A percentile compares a stretch with the other conserved stretches of the same genome.
These are phyloP conservation scores for Jamesozyma hellenica DNA, from an alignment of 805 yeast genomes.

Conservation along the genomic window DNA sequence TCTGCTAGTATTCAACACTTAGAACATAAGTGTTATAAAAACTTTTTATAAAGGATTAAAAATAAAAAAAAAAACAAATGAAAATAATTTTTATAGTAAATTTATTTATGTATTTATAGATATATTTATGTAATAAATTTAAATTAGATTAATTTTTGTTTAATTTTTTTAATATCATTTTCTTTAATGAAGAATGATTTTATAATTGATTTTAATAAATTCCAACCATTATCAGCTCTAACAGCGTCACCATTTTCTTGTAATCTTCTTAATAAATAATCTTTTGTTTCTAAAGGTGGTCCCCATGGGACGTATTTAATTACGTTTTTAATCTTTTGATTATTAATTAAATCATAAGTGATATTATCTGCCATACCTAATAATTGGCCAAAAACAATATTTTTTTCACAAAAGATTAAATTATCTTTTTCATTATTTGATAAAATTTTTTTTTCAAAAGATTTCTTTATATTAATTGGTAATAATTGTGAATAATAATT, in stretches of 20 bases:
- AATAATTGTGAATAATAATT: constrained; percentile 66
- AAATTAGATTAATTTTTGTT: too few species aligned
- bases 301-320: constrained; percentile 98
- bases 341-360: constrained; percentile 60
- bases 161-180: neutral
- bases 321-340: constrained; percentile 59
- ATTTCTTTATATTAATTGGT: constrained; percentile 61
- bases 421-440: constrained; percentile 14
- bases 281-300: constrained; percentile 88
- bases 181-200: constrained; percentile 29
- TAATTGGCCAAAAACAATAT: constrained; percentile 80
- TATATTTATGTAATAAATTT: too few species aligned
- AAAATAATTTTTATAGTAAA: too few species aligned
- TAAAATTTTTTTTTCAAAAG: too few species aligned
- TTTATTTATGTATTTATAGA: too few species aligned
- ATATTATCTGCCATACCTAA: constrained; percentile 93
- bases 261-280: constrained; percentile 74
- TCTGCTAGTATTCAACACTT: too few species aligned
- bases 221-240: constrained; percentile 72
- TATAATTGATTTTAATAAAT: constrained; percentile 48
- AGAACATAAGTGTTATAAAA: too few species aligned
- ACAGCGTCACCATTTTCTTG: constrained; percentile 97
- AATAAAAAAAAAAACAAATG: too few species aligned
- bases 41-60: too few species aligned
- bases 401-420: constrained; percentile 44